Conservation (phyloP, 208 protist species). For the Naegleria fowleri region DNA sequence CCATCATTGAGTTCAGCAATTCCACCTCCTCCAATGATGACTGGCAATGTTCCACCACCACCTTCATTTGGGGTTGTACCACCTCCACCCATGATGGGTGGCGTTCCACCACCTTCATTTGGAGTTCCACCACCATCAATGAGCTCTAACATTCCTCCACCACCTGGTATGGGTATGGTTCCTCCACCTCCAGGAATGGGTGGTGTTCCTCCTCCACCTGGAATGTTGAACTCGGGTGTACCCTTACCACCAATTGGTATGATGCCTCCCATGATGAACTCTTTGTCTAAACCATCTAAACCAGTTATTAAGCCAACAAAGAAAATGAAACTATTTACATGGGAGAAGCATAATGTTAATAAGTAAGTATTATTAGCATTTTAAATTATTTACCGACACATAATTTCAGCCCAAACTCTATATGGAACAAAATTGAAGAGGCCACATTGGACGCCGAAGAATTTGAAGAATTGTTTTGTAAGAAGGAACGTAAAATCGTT, state of each 20-base stretch:
- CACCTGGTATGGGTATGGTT: not conserved
- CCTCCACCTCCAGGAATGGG: not conserved
- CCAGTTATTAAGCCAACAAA: not conserved
- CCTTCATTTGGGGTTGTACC: not conserved
- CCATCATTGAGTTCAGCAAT: not conserved
- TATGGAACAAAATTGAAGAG: not conserved
- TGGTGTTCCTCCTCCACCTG: not conserved
- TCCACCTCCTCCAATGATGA: not conserved
- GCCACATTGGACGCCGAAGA: not conserved
- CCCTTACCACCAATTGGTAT: not conserved
- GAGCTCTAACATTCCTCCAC: too few relatives aligned
- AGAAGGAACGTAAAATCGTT: not conserved
- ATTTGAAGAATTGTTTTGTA: conserved; percentile 4
- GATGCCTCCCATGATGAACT: not conserved
- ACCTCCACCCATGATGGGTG: not conserved
- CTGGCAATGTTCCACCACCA: not conserved
- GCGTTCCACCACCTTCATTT: not conserved
- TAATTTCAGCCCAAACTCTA: not conserved
- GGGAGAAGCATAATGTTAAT: not conserved
- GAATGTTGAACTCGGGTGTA: not conserved
- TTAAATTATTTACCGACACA: too few relatives aligned
- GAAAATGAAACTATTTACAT: not conserved
- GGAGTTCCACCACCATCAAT: not conserved
- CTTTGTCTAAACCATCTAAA: not conserved
- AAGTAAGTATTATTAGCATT: not conserved